Base-by-base conservation (phyloP, 441 rosid species). In the Gossypium gossypioides region DNA sequence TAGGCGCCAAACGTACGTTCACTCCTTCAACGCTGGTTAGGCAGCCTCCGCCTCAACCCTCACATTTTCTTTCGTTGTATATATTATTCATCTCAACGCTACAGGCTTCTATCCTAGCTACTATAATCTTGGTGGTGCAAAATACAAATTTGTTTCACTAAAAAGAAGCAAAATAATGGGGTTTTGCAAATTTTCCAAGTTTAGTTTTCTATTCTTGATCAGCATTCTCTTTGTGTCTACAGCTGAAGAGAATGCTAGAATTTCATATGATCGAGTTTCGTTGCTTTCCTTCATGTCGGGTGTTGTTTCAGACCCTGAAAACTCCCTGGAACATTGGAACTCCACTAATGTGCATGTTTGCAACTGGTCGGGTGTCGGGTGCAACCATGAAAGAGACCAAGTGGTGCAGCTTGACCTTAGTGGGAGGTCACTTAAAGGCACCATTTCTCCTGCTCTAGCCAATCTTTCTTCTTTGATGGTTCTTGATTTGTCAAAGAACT, bases 401-500 rank as follows among this genome's bases (percentile, higher is more conserved):
- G 84, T 90, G 1, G 77, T 77, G 0, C 48, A 81, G 76, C 86
- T 93, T 8, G 95, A 86, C 69, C 83, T 91, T 16, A 86, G 87
- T 71, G 91, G 82, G 4, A 37, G 67, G 69, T 89, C 91, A 64
- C 84, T 93, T 13, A 65, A 40, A 1, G 98, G 98, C 58, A 76
- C 66, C 19, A 87, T 93, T 73, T 86, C 97, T 68, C 86, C 93
- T 1, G 75, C 82, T 3, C 80, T 93, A 1, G 81, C 88, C 4
- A 86, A 87, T 48, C 83, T 93, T 74, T 90, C 97, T 6, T 84
- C 85, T 69, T 72, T 93, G 73, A 27, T 4, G 9, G 71, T 93
- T 78, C 88, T 93, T 69, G 97, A 91, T 78, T 81, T 93, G 51
- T 91, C 98, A 12, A 81, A 71, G 63, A 93, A 93, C 84, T 86